A percentile compares a stretch with the other conserved stretches of the same genome.
phyloP scores from a whole-genome alignment of 805 yeast genomes.

The Teunomyces gatunensis region DNA sequence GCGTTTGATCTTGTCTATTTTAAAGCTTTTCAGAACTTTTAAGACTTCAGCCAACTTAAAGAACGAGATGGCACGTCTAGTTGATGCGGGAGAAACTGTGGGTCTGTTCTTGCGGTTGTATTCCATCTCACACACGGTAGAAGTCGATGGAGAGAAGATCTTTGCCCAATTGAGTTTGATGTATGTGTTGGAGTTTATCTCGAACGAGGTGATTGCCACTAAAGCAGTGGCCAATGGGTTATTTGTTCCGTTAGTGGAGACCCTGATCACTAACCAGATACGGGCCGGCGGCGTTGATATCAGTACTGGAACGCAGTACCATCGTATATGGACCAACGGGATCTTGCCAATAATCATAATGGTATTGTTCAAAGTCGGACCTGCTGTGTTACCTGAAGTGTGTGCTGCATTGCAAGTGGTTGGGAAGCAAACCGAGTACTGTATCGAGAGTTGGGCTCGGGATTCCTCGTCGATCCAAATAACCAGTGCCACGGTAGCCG shows the following conservation, averaged over 20 bases:
- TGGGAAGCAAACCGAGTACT: conserved; percentile 59
- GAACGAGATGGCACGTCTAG: conserved; percentile 47
- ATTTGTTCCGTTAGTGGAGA: conserved; percentile 63
- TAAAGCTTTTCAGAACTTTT: conserved; percentile 53
- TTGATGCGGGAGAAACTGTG: conserved; percentile 59
- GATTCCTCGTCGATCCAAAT: conserved; percentile 44
- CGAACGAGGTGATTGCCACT: conserved; percentile 62
- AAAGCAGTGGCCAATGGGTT: conserved; percentile 63
- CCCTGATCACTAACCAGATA: conserved; percentile 65
- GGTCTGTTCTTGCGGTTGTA: conserved; percentile 62
- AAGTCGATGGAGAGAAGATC: conserved; percentile 59
- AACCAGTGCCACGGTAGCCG: conserved; percentile 35
- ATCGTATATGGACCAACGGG: conserved; percentile 85
- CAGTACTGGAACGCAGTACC: conserved; percentile 52
- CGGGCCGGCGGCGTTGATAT: conserved; percentile 64
- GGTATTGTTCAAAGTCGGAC: conserved; percentile 61
- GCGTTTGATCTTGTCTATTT: conserved; percentile 58
- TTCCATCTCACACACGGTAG: conserved; percentile 62
- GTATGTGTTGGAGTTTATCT: conserved; percentile 66
- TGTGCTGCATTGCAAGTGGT: conserved; percentile 63
- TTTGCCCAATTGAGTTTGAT: conserved; percentile 71
- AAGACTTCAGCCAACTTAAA: conserved; percentile 49
- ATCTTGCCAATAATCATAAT: conserved; percentile 64
- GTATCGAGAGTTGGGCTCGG: conserved; percentile 68
- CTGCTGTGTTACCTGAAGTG: conserved; percentile 59